Evolutionary conservation across 176 grass and related monocot species (phyloP).

Genomic region (Typha latifolia): DNA sequence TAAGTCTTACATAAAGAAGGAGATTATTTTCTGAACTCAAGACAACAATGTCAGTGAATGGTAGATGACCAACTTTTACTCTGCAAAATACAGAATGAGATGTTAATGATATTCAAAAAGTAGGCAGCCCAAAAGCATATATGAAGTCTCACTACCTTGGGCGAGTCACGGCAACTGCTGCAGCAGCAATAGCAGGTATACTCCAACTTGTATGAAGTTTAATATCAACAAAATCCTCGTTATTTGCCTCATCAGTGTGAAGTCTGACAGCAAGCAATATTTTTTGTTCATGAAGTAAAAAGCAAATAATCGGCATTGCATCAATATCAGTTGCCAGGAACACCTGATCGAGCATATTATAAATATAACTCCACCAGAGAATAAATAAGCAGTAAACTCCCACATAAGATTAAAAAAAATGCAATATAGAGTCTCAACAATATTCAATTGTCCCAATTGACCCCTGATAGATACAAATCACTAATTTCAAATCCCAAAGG

Average conservation of each 20-base stretch:
- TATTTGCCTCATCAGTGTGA: slow-evolving; percentile 46
- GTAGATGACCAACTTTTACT: slow-evolving; percentile 50
- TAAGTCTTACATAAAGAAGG: slow-evolving; percentile 75
- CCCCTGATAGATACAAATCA: no score
- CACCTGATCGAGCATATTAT: slow-evolving; percentile 39
- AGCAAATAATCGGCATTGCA: slow-evolving; percentile 68
- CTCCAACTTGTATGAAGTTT: slow-evolving; percentile 76
- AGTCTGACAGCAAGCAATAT: slow-evolving; percentile 69
- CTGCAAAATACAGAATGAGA: slow-evolving; percentile 39
- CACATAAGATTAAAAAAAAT: no score
- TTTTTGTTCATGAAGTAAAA: slow-evolving; percentile 75
- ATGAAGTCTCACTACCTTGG: slow-evolving; percentile 64
- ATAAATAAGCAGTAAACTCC: no score
- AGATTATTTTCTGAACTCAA: slow-evolving; percentile 67
- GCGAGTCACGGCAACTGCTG: slow-evolving; percentile 64
- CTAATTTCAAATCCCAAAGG: no score
- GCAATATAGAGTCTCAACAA: no score
- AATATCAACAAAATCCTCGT: slow-evolving; percentile 54
- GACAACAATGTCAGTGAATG: slow-evolving; percentile 72
- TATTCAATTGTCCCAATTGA: no score
- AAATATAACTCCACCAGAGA: slow-evolving; percentile 17
- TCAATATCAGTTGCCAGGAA: slow-evolving; percentile 93
- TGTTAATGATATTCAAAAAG: neutral
- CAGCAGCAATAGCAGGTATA: slow-evolving; percentile 77
- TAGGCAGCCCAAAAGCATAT: slow-evolving; percentile 8